phyloP scores from a whole-genome alignment of 2,329 filamentous ascomycete species.

The Aaosphaeria arxii region DNA sequence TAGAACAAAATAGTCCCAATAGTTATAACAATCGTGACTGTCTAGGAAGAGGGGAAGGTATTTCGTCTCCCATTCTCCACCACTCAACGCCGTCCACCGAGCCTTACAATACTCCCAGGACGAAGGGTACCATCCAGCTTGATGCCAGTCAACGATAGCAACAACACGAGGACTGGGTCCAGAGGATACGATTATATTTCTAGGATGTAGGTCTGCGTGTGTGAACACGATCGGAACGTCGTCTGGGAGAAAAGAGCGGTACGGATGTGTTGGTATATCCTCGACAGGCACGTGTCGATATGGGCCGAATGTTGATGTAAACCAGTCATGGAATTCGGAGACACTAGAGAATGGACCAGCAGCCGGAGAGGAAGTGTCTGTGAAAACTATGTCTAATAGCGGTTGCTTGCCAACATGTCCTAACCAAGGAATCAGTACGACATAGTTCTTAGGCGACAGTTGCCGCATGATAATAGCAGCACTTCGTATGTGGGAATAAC shows the following conservation, averaged over 20 bases:
- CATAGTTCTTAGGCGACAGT: neutral
- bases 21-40: neutral
- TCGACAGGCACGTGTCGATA: slow-evolving; percentile 2
- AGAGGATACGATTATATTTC: slow-evolving; percentile 31
- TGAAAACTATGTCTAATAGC: neutral
- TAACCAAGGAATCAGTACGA: neutral
- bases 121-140: slow-evolving; percentile 35
- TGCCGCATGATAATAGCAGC: neutral
- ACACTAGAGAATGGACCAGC: slow-evolving; percentile 15
- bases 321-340: slow-evolving; percentile 17
- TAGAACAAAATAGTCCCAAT: neutral
- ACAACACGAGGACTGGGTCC: slow-evolving; percentile 15
- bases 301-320: slow-evolving; percentile 8
- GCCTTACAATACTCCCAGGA: slow-evolving; percentile 38
- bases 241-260: slow-evolving; percentile 15
- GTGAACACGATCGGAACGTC: slow-evolving; percentile 28
- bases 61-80: neutral
- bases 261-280: slow-evolving; percentile 10
- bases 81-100: neutral
- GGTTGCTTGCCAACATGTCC: neutral
- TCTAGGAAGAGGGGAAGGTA: slow-evolving; percentile 1
- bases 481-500: neutral
- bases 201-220: slow-evolving; percentile 33
- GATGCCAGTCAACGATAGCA: slow-evolving; percentile 34
- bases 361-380: slow-evolving; percentile 1